Evolutionary conservation across 345 rosid genomes (phyloP), one percentile per base, ranked within the genome.

Genomic region (thale cress (Arabidopsis thaliana)): DNA sequence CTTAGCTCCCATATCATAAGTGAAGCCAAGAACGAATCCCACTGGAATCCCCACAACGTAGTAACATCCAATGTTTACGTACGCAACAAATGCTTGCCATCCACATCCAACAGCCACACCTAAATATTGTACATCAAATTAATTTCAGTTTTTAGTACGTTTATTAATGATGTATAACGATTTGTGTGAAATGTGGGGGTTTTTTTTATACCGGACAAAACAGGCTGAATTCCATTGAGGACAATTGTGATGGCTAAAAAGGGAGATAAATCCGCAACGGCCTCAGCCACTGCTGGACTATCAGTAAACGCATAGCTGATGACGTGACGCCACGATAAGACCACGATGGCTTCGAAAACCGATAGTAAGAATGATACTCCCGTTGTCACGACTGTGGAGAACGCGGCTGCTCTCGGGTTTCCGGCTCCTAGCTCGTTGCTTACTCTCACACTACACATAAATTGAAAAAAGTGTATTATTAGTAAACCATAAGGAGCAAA

Each of bases 1-100:
- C 88, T 82, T 81, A 3, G 85, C 91, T 58, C 91, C 93, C 24
- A 86, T 73, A 37, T 83, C 82, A 22, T 79, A 84, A 7, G 72
- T 79, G 56, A 91, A 89, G 6, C 89, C 94, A 49, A 89, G 84
- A 34, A 91, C 51, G 6, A 79, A 82, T 0, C 94, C 97, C 2
- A 87, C 9, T 0, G 93, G 97, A 13, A 88, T 58, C 2, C 93
- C 93, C 30, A 89, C 76, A 6, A 89, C 1, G 78, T 88, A 88
- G 73, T 88, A 92, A 58, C 96, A 89, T 16, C 89, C 97, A 5
- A 89, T 82, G 44, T 89, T 91, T 0, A 92, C 91, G 28, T 86
- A 92, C 4, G 97, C 97, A 11, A 92, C 93, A 81, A 89, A 83
- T 11, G 95, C 90, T 79, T 91, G 93, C 96, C 97, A 89, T 73